phyloP scores from a whole-genome alignment of 768 basidiomycete species.

The Kwoniella pini region DNA sequence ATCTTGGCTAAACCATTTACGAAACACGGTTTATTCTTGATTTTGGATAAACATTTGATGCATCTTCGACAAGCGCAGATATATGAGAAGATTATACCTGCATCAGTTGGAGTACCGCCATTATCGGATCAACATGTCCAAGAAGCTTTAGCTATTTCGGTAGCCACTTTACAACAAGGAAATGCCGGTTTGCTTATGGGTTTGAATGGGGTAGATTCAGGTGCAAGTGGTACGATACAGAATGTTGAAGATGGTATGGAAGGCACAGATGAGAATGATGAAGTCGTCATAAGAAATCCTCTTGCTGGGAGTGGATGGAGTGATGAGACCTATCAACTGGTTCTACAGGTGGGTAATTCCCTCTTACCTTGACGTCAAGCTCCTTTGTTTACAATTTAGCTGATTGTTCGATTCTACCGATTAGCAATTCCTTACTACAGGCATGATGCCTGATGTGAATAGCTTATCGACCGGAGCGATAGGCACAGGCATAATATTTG shows the following conservation, averaged over 20 bases:
- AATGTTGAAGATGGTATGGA: slow-evolving; percentile 6
- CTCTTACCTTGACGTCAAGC: too few relatives aligned
- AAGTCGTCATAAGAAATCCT: slow-evolving; percentile 60
- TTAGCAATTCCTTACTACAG: slow-evolving; percentile 45
- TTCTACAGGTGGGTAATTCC: slow-evolving; percentile 61
- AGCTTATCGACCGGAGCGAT: slow-evolving; percentile 30
- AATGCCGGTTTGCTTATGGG: slow-evolving; percentile 15
- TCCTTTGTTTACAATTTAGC: too few relatives aligned
- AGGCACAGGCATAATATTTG: slow-evolving; percentile 38
- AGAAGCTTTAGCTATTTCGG: slow-evolving; percentile 43
- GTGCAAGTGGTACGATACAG: slow-evolving; percentile 9
- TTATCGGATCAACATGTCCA: slow-evolving; percentile 53
- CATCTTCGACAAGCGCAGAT: slow-evolving; percentile 84
- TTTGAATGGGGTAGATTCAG: background rate
- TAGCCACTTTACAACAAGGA: slow-evolving; percentile 23
- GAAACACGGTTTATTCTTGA: slow-evolving; percentile 83
- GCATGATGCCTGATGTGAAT: slow-evolving; percentile 39
- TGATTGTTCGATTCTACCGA: too few relatives aligned
- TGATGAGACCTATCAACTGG: slow-evolving; percentile 81
- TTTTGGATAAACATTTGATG: slow-evolving; percentile 92
- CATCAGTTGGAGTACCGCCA: slow-evolving; percentile 66
- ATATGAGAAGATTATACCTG: slow-evolving; percentile 62
- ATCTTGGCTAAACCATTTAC: slow-evolving; percentile 96
- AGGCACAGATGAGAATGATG: slow-evolving; percentile 3
- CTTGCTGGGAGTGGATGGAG: slow-evolving; percentile 83